These are phyloP conservation scores for Arabidopsis lyrata DNA, from an alignment of 441 rosid species.

Conservation along the genomic window DNA sequence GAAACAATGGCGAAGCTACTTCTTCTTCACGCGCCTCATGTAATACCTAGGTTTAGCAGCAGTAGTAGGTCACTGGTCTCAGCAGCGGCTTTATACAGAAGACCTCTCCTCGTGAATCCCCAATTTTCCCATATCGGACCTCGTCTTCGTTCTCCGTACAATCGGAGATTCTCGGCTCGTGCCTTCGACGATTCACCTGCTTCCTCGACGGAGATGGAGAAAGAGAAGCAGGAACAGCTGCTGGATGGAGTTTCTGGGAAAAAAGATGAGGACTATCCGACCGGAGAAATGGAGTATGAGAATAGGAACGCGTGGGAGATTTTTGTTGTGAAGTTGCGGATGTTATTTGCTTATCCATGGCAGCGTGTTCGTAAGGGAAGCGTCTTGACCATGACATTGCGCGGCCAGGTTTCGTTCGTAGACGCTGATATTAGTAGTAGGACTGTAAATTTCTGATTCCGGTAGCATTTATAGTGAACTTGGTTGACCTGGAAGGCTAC, in stretches of 20 bases:
- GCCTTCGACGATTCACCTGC: constrained; percentile 66
- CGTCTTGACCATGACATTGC: constrained; percentile 79
- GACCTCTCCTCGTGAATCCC: constrained; percentile 43
- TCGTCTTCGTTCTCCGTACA: constrained; percentile 29
- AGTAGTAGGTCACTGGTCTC: constrained; percentile 41
- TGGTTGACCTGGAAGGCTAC: neutral
- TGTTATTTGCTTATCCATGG: constrained; percentile 91
- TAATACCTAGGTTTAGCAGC: constrained; percentile 48
- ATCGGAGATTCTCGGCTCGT: constrained; percentile 51
- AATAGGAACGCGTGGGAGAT: constrained; percentile 63
- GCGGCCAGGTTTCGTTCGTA: constrained; percentile 77
- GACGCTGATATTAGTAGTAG: neutral
- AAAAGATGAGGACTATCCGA: constrained; percentile 62
- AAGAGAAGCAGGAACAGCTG: constrained; percentile 36
- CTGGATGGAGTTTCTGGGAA: constrained; percentile 26
- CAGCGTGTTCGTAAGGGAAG: constrained; percentile 88
- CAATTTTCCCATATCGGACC: constrained; percentile 31
- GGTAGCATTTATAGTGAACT: neutral
- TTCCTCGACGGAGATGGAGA: constrained; percentile 50
- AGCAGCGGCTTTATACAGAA: constrained; percentile 41
- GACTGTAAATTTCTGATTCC: neutral
- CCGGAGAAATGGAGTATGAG: constrained; percentile 71
- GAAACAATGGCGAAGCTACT: constrained; percentile 65
- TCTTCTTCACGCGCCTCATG: constrained; percentile 55
- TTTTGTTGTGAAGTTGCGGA: constrained; percentile 69